Percentiles rank a stretch among this genome's conserved stretches.
Conservation (phyloP, 2,329 filamentous ascomycete species). For the Aspergillus quadricinctus region DNA sequence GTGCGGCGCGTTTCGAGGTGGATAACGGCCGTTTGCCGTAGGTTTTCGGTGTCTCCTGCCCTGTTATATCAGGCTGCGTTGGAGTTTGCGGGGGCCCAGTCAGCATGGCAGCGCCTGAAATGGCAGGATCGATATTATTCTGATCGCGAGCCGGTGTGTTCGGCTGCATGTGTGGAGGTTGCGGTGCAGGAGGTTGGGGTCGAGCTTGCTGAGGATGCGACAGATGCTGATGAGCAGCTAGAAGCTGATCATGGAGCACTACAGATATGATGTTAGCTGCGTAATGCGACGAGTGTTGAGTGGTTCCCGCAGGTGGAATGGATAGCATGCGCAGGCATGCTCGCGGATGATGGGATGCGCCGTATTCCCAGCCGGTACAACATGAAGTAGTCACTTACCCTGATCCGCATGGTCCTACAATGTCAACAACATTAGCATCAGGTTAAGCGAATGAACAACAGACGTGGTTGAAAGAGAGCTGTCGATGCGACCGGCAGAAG, state of each 20-base stretch:
- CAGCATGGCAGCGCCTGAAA: slow-evolving; percentile 50
- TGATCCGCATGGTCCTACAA: slow-evolving; percentile 43
- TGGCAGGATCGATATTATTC: slow-evolving; percentile 57
- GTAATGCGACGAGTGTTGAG: background rate
- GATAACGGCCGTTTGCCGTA: slow-evolving; percentile 79
- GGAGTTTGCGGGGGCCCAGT: slow-evolving; percentile 34
- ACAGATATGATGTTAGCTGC: slow-evolving; percentile 12
- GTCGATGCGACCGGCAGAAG: slow-evolving; percentile 9
- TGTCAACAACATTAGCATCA: slow-evolving; percentile 6
- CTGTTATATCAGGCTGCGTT: slow-evolving; percentile 22
- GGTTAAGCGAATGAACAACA: background rate
- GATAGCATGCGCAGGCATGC: background rate
- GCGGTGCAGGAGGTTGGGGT: slow-evolving; percentile 39
- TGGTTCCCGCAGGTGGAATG: background rate
- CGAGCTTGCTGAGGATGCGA: slow-evolving; percentile 41
- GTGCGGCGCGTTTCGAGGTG: slow-evolving; percentile 91
- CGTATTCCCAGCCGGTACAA: background rate
- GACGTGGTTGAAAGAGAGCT: background rate
- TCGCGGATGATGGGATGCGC: background rate
- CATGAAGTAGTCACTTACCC: slow-evolving; percentile 34
- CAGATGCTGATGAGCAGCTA: slow-evolving; percentile 46
- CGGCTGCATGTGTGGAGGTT: slow-evolving; percentile 38
- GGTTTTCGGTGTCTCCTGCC: slow-evolving; percentile 62
- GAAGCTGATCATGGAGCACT: slow-evolving; percentile 62
- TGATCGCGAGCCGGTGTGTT: slow-evolving; percentile 44